Conservation (phyloP, 129 eudicot genomes). For the Arctium lappa region DNA sequence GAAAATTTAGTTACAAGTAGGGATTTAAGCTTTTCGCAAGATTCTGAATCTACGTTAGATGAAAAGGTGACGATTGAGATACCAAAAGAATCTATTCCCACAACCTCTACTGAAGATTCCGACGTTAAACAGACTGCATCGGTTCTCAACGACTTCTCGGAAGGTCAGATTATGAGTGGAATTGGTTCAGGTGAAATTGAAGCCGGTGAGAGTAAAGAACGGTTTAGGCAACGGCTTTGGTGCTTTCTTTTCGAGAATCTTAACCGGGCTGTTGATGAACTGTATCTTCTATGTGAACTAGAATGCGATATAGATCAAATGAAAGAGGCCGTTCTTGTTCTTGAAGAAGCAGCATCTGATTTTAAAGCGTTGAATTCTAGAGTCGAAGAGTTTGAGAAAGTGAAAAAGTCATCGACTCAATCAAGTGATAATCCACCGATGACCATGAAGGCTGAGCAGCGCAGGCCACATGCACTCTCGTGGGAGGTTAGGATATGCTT, state of each 20-base stretch:
- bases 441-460: constrained; percentile 75
- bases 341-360: constrained; percentile 95
- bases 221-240: constrained; percentile 96
- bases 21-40: constrained; percentile 26
- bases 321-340: constrained; percentile 93
- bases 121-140: constrained; percentile 16
- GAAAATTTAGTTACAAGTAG: constrained; percentile 23
- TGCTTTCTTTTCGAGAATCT: constrained; percentile 93
- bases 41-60: constrained; percentile 16
- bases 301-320: constrained; percentile 92
- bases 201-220: constrained; percentile 82
- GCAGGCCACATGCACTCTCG: constrained; percentile 96
- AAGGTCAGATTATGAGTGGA: constrained; percentile 30
- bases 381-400: constrained; percentile 81
- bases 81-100: constrained; percentile 19
- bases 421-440: constrained; percentile 47
- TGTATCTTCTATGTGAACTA: constrained; percentile 90
- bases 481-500: constrained; percentile 74
- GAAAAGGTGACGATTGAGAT: constrained; percentile 29
- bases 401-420: constrained; percentile 44
- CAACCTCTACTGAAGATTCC: constrained; percentile 28
- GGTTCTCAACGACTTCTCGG: constrained; percentile 32
- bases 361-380: constrained; percentile 67
- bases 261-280: constrained; percentile 87
- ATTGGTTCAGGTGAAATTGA: constrained; percentile 37